Evolutionary conservation across 2,329 filamentous ascomycete genomes (phyloP).

Genomic region (Aspergillus sp.): DNA sequence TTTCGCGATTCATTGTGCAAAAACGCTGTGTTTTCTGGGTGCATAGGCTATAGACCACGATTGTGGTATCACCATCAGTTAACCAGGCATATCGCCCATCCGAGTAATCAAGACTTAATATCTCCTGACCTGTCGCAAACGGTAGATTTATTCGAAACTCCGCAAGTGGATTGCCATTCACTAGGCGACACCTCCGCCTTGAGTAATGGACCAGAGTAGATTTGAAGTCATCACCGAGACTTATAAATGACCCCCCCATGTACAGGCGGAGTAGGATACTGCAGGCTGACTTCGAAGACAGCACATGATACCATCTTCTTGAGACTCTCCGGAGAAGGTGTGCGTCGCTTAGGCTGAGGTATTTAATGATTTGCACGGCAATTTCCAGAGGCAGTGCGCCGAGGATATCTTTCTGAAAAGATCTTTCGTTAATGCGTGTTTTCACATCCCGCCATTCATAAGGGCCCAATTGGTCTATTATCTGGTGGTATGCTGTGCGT

Average conservation of each 20-base stretch:
- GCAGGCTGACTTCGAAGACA: conserved; percentile 27
- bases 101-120: conserved; percentile 19
- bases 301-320: conserved; percentile 29
- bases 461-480: conserved; percentile 27
- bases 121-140: neutral
- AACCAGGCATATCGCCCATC: conserved; percentile 23
- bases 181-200: conserved; percentile 23
- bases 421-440: conserved; percentile 17
- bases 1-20: conserved; percentile 24
- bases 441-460: conserved; percentile 35
- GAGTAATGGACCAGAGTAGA: conserved; percentile 18
- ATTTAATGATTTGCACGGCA: conserved; percentile 25
- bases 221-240: neutral
- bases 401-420: conserved; percentile 35
- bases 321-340: conserved; percentile 33
- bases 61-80: conserved; percentile 5
- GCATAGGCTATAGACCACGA: conserved; percentile 17
- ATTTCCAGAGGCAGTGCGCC: conserved; percentile 34
- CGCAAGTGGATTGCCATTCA: conserved; percentile 23
- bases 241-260: conserved; percentile 1
- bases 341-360: conserved; percentile 29
- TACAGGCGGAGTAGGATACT: conserved; percentile 18
- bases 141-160: neutral
- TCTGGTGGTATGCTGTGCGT: conserved; percentile 19
- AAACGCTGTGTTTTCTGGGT: conserved; percentile 14